These are phyloP conservation scores for Rugonectria rugulosa DNA, from an alignment of 2,329 filamentous ascomycete species.

Conservation along the genomic window DNA sequence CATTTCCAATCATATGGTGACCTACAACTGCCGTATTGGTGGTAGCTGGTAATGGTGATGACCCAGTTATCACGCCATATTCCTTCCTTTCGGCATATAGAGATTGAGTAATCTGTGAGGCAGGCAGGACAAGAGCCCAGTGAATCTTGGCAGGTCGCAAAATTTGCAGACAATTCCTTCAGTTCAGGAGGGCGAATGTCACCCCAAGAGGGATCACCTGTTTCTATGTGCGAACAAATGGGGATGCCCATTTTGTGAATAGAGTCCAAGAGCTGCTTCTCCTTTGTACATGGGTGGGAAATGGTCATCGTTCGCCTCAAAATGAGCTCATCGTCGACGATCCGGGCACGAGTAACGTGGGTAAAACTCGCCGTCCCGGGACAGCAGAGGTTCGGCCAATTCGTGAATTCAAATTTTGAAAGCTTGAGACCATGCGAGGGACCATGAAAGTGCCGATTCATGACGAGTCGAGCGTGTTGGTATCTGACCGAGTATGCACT, in stretches of 20 bases:
- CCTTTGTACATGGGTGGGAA: background rate
- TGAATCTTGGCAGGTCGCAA: background rate
- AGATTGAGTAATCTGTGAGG: constrained; percentile 18
- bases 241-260: background rate
- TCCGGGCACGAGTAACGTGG: background rate
- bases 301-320: background rate
- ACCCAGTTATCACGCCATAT: constrained; percentile 5
- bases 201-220: no score
- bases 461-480: constrained; percentile 8
- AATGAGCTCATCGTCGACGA: constrained; percentile 11
- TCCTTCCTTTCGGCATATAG: background rate
- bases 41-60: background rate
- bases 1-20: constrained; percentile 23
- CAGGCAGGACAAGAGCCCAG: constrained; percentile 12
- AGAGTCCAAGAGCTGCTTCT: background rate
- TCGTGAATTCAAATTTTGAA: background rate
- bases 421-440: constrained; percentile 2
- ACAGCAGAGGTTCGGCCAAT: no score
- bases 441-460: constrained; percentile 21
- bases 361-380: background rate
- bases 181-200: constrained; percentile 1
- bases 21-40: constrained; percentile 9
- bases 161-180: background rate
- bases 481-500: background rate
- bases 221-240: background rate